phyloP scores from a whole-genome alignment of 2,329 filamentous ascomycete species.

The Geosmithia flava region DNA sequence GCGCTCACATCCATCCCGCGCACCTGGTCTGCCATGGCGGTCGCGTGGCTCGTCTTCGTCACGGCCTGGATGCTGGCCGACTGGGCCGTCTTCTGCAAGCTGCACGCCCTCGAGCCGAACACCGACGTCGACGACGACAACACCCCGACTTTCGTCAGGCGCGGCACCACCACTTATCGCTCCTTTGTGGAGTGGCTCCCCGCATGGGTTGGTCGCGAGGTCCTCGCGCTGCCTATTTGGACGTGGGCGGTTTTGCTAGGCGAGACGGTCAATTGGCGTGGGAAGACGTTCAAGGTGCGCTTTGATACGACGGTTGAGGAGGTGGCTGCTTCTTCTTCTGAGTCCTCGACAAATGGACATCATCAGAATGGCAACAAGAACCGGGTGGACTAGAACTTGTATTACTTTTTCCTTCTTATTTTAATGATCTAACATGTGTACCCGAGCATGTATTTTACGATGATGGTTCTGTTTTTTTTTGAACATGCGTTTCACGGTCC shows the following conservation, averaged over 20 bases:
- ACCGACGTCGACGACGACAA: slow-evolving; percentile 50
- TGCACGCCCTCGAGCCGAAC: slow-evolving; percentile 57
- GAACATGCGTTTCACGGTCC: not conserved
- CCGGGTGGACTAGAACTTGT: not conserved
- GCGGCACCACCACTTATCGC: slow-evolving; percentile 25
- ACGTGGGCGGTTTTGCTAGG: slow-evolving; percentile 81
- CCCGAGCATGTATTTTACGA: not conserved
- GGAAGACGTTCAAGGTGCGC: slow-evolving; percentile 67
- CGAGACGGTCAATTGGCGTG: slow-evolving; percentile 77
- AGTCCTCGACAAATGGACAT: not conserved
- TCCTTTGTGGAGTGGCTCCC: slow-evolving; percentile 59
- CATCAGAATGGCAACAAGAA: not conserved
- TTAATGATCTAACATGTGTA: not conserved
- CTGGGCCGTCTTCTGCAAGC: slow-evolving; percentile 55
- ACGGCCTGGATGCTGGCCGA: slow-evolving; percentile 64
- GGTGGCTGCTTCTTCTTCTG: slow-evolving; percentile 6
- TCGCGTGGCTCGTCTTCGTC: slow-evolving; percentile 56
- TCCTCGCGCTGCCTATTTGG: slow-evolving; percentile 82
- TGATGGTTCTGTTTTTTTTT: not conserved
- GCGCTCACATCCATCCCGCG: slow-evolving; percentile 37
- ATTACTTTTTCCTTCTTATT: not conserved
- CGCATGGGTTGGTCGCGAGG: slow-evolving; percentile 77
- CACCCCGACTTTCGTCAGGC: slow-evolving; percentile 62
- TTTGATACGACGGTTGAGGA: slow-evolving; percentile 69
- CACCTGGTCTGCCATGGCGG: slow-evolving; percentile 55